Evolutionary conservation across 805 yeast species (phyloP).

Genomic region (Sungouiozyma ichnusensis): DNA sequence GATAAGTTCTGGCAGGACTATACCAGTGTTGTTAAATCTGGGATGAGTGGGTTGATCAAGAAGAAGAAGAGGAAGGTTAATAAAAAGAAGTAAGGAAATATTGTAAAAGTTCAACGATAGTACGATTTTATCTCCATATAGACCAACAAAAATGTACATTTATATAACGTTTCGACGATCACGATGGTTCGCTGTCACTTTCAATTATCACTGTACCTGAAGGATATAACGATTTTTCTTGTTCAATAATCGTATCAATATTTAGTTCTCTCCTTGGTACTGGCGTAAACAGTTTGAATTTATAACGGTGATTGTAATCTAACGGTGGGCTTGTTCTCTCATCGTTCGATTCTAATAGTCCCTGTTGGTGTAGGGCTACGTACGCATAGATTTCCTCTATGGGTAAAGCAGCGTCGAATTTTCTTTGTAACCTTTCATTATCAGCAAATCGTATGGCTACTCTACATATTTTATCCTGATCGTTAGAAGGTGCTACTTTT

Average conservation of each 20-base stretch:
- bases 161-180: not conserved
- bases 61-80: conserved; percentile 63
- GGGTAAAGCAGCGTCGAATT: conserved; percentile 36
- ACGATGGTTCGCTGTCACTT: conserved; percentile 1
- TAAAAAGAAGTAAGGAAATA: conserved; percentile 5
- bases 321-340: conserved; percentile 25
- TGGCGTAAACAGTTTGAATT: conserved; percentile 43
- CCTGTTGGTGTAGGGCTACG: conserved; percentile 42
- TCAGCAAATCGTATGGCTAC: conserved; percentile 58
- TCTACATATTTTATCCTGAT: conserved; percentile 36
- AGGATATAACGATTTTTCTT: conserved; percentile 45
- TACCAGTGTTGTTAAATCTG: conserved; percentile 54
- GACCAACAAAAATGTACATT: not conserved
- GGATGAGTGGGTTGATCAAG: conserved; percentile 67
- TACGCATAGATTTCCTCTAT: conserved; percentile 62
- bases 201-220: conserved; percentile 55
- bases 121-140: not conserved
- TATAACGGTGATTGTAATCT: conserved; percentile 36
- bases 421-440: conserved; percentile 48
- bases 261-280: conserved; percentile 44
- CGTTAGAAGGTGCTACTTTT: conserved; percentile 23
- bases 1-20: conserved; percentile 73
- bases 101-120: conserved; percentile 1
- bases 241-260: conserved; percentile 28
- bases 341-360: conserved; percentile 16